Conservation (phyloP, 805 yeast genomes). For the Ogataea ganodermae region DNA sequence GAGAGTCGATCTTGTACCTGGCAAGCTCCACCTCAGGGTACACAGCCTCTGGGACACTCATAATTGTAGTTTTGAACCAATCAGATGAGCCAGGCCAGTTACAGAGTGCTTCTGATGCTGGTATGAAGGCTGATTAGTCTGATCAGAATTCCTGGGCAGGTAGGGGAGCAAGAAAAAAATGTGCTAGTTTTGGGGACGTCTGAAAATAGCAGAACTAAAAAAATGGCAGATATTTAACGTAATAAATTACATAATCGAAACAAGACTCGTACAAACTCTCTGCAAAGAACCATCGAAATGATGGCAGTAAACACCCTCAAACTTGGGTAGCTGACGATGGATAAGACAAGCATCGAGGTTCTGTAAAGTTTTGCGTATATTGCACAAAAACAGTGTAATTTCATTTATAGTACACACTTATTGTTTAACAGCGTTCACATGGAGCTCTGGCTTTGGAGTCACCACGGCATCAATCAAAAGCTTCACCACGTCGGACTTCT, state of each 20-base stretch:
- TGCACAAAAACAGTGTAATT: no score
- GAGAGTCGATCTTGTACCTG: constrained; percentile 19
- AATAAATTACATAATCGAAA: background rate
- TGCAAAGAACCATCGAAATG: no score
- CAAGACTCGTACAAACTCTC: no score
- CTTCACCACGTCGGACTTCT: constrained; percentile 68
- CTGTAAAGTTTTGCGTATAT: no score
- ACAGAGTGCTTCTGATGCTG: no score
- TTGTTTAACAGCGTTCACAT: constrained; percentile 50
- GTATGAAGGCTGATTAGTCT: no score
- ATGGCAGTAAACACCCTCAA: no score
- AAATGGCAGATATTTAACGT: background rate
- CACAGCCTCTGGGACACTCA: constrained; percentile 32
- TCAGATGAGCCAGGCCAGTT: no score
- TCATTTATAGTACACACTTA: background rate
- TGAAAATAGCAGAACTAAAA: background rate
- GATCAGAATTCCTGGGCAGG: background rate
- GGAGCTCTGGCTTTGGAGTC: constrained; percentile 79
- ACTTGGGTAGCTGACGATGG: no score
- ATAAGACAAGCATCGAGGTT: no score
- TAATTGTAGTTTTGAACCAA: no score
- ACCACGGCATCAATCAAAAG: constrained; percentile 78
- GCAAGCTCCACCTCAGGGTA: constrained; percentile 34
- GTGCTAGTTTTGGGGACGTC: no score
- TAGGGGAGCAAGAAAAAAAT: background rate